phyloP scores from a whole-genome alignment of 164 flowering plant species.

The Liriodendron chinense region DNA sequence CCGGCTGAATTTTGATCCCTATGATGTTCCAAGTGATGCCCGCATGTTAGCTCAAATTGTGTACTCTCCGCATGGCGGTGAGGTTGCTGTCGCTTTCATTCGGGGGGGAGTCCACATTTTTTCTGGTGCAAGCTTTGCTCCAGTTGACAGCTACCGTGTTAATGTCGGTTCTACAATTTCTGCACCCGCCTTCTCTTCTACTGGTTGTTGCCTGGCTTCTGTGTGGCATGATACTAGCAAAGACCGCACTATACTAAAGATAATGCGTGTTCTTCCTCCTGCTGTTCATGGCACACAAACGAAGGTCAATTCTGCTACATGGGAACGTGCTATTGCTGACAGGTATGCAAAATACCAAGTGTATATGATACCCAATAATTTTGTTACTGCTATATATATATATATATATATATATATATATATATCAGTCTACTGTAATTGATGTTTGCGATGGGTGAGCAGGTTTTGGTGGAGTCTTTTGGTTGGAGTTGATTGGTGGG shows the following conservation, averaged over 20 bases:
- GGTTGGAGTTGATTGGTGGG: constrained; percentile 99
- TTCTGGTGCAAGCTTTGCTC: constrained; percentile 82
- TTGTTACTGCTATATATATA: no score
- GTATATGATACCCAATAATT: not conserved
- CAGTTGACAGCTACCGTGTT: constrained; percentile 84
- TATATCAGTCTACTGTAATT: no score
- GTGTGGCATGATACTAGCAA: constrained; percentile 86
- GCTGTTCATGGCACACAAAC: constrained; percentile 64
- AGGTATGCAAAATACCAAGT: constrained; percentile 43
- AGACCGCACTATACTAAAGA: constrained; percentile 76
- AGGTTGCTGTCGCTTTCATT: constrained; percentile 92
- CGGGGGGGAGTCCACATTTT: constrained; percentile 91
- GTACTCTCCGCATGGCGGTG: constrained; percentile 97
- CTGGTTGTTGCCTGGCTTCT: constrained; percentile 95
- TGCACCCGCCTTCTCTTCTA: constrained; percentile 96
- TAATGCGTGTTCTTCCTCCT: constrained; percentile 95
- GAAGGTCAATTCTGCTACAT: constrained; percentile 69
- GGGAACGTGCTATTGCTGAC: constrained; percentile 99
- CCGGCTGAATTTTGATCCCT: constrained; percentile 75
- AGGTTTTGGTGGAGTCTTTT: constrained; percentile 99
- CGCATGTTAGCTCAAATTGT: constrained; percentile 89
- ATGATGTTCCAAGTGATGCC: constrained; percentile 94
- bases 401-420: no score
- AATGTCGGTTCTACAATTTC: constrained; percentile 91
- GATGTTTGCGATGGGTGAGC: constrained; percentile 4